Conservation (phyloP, 345 rosid species). For the Aquilaria malaccensis region DNA sequence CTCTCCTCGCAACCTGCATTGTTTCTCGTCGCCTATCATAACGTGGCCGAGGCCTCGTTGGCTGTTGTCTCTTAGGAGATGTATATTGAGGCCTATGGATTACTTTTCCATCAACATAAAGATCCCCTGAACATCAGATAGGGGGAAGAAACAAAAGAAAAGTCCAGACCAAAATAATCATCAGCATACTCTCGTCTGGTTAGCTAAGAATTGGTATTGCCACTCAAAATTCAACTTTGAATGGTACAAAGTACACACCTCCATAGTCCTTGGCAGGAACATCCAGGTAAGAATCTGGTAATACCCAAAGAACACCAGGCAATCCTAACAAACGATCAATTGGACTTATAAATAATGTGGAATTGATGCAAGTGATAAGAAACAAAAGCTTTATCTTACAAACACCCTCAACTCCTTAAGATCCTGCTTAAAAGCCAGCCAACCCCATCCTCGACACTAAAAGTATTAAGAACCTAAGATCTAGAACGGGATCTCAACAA, state of each 20-base stretch:
- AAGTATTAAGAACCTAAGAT: too few relatives aligned
- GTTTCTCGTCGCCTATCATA: slow-evolving; percentile 62
- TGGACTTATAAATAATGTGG: background rate
- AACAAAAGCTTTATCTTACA: background rate
- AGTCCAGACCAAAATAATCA: background rate
- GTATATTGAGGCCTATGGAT: slow-evolving; percentile 76
- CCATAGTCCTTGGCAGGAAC: slow-evolving; percentile 98
- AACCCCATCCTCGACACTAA: too few relatives aligned
- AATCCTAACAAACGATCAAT: slow-evolving; percentile 25
- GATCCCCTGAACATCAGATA: slow-evolving; percentile 49
- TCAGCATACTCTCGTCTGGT: background rate
- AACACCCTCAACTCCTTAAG: too few relatives aligned
- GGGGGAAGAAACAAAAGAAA: background rate
- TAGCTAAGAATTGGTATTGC: background rate
- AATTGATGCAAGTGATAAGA: too few relatives aligned
- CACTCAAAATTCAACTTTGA: background rate
- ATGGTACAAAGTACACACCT: slow-evolving; percentile 36
- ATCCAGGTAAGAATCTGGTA: slow-evolving; percentile 92
- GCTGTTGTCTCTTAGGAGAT: slow-evolving; percentile 48
- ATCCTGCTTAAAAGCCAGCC: too few relatives aligned
- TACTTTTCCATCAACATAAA: slow-evolving; percentile 80
- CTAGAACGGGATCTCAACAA: too few relatives aligned
- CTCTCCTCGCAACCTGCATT: background rate
- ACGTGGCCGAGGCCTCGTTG: slow-evolving; percentile 51
- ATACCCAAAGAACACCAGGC: slow-evolving; percentile 95